Evolutionary conservation across 352 stramenopile genomes (phyloP).

Genomic region (Saprolegnia parasitica): DNA sequence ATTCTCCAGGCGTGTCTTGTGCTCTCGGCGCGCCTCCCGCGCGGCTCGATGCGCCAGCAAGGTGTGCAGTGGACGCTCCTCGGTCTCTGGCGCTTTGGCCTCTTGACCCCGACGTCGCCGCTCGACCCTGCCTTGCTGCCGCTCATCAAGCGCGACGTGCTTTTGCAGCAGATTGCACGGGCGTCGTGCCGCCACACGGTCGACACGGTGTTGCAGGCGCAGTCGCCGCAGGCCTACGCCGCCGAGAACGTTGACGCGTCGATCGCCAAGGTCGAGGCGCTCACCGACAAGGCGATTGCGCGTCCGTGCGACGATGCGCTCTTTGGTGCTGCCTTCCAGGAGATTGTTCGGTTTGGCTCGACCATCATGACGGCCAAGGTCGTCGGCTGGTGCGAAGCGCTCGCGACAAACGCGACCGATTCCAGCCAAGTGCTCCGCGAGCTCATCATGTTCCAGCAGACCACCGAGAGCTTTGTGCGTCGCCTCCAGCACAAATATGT

Average conservation of each 20-base stretch:
- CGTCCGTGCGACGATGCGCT: conserved; percentile 10
- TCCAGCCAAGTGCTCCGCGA: conserved; percentile 63
- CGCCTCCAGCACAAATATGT: conserved; percentile 68
- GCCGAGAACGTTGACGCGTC: background rate
- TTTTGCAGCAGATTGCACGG: conserved; percentile 84
- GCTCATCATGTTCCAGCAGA: conserved; percentile 86
- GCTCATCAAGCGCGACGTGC: conserved; percentile 89
- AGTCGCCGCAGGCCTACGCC: conserved; percentile 36
- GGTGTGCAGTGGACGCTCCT: conserved; percentile 86
- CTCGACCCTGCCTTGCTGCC: conserved; percentile 95
- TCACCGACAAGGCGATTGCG: conserved; percentile 24
- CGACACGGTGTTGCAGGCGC: conserved; percentile 51
- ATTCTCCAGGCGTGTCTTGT: conserved; percentile 38
- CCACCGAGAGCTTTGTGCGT: conserved; percentile 69
- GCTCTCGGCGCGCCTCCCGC: conserved; percentile 39
- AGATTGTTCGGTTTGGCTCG: conserved; percentile 26
- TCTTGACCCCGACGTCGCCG: conserved; percentile 91
- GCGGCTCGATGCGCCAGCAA: conserved; percentile 31
- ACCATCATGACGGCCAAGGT: conserved; percentile 26
- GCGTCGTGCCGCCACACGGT: conserved; percentile 55
- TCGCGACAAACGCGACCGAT: background rate
- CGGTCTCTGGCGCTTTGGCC: conserved; percentile 89
- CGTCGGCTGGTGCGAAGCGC: conserved; percentile 19
- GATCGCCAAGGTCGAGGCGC: conserved; percentile 13
- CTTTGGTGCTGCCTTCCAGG: conserved; percentile 26